Evolutionary conservation across 768 basidiomycete species (phyloP), one percentile per base, ranked within the genome.

Genomic region (Mycena vitilis): DNA sequence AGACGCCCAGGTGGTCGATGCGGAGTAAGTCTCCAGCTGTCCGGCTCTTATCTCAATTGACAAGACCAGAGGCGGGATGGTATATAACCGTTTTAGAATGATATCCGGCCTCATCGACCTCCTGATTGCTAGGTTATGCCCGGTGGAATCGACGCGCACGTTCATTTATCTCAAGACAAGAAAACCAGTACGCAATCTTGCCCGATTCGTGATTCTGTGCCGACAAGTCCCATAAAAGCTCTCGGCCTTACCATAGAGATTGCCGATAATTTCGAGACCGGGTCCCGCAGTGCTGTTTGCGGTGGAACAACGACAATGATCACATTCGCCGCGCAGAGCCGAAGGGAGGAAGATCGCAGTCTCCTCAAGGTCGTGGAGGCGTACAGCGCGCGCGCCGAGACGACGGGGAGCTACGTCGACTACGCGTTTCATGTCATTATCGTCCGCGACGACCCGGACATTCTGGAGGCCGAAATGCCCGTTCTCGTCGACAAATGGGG

Each of bases 361-460:
- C 51, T 62, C 16, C 61, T 62, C 61, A 62, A 54, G 25, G 61
- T 62, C 10, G 61, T 62, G 30, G 61, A 61, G 42, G 60, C 60
- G 11, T 61, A 61, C 60, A 52, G 30, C 20, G 48, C 49, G 13
- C 49, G 60, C 49, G 60, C 60, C 15, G 37, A 62, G 52, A 51
- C 40, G 42, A 62, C 61, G 5, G 61, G 61, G 22, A 62, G 61
- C 20, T 62, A 62, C 61, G 45, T 62, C 42, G 61, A 62, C 49
- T 62, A 62, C 42, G 61, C 40, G 30, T 62, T 62, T 30, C 61
- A 62, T 53, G 37, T 62, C 38, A 62, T 62, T 38, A 62, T 62
- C 61, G 61, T 53, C 18, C 61, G 61, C 40, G 61, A 62, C 30
- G 61, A 62, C 15, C 44, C 42, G 42, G 61, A 62, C n/a, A 38